A percentile compares a stretch with the other conserved stretches of the same genome.
Evolutionary conservation across 306 rosid genomes (phyloP).

Genomic region (Abrus pulchellus): DNA sequence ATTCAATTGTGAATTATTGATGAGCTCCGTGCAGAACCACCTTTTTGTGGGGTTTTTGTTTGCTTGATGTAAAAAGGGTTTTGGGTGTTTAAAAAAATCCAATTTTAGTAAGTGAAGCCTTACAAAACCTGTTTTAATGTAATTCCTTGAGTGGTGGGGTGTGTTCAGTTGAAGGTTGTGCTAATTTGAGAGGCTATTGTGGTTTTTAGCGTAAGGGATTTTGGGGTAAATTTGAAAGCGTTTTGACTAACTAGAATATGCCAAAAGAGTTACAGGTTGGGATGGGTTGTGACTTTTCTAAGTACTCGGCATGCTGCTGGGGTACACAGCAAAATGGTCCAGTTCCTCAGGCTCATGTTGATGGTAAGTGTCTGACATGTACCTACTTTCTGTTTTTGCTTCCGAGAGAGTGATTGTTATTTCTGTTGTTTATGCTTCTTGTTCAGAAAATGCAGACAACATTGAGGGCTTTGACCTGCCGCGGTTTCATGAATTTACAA

Average conservation of each 20-base stretch:
- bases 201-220: conserved; percentile 43
- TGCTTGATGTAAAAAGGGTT: conserved; percentile 38
- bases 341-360: conserved; percentile 58
- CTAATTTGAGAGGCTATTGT: conserved; percentile 42
- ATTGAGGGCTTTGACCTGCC: conserved; percentile 69
- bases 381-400: conserved; percentile 37
- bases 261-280: conserved; percentile 50
- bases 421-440: conserved; percentile 38
- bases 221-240: conserved; percentile 34
- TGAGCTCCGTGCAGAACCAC: conserved; percentile 6
- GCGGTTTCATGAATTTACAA: conserved; percentile 71
- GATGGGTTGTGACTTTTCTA: conserved; percentile 92
- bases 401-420: conserved; percentile 40
- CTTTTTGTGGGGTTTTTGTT: conserved; percentile 23
- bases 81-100: conserved; percentile 28
- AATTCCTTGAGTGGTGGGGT: conserved; percentile 38
- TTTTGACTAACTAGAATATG: conserved; percentile 45
- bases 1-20: conserved; percentile 42
- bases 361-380: conserved; percentile 59
- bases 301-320: conserved; percentile 64
- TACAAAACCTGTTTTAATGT: conserved; percentile 9
- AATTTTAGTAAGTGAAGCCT: conserved; percentile 37
- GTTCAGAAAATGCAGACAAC: conserved; percentile 72
- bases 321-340: conserved; percentile 56
- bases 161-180: conserved; percentile 44